A percentile compares a stretch with the other conserved stretches of the same genome.
Evolutionary conservation across 805 yeast species (phyloP).

Genomic region (Ogataea ganodermae): DNA sequence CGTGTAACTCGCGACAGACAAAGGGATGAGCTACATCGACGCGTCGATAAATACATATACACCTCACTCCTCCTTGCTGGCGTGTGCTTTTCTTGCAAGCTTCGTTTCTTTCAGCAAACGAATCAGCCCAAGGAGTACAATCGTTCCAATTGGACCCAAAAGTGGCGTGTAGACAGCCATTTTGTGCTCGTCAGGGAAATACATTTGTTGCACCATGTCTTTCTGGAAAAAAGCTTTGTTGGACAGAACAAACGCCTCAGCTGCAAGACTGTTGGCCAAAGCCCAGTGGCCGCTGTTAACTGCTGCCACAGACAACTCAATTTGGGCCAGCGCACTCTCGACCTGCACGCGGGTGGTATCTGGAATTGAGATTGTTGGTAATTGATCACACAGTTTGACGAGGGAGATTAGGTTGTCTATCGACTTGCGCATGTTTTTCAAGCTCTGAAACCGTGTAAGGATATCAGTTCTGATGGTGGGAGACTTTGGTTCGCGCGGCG

Average conservation of each 20-base stretch:
- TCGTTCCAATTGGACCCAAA: slow-evolving; percentile 80
- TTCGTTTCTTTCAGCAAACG: slow-evolving; percentile 34
- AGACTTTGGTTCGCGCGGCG: slow-evolving; percentile 57
- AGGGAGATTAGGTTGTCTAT: slow-evolving; percentile 74
- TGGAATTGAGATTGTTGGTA: slow-evolving; percentile 85
- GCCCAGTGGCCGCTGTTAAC: slow-evolving; percentile 38
- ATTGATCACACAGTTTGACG: slow-evolving; percentile 62
- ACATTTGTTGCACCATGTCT: slow-evolving; percentile 93
- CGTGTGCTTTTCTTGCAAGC: neutral
- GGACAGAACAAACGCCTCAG: slow-evolving; percentile 61
- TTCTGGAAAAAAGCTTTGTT: slow-evolving; percentile 86
- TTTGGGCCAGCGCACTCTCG: slow-evolving; percentile 45
- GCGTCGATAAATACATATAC: neutral
- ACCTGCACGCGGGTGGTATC: slow-evolving; percentile 64
- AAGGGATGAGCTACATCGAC: neutral
- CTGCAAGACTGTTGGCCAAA: slow-evolving; percentile 41
- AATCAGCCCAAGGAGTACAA: slow-evolving; percentile 52
- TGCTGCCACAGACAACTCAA: slow-evolving; percentile 40
- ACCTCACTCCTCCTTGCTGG: neutral
- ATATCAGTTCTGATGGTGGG: slow-evolving; percentile 66
- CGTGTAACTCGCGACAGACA: too few species aligned
- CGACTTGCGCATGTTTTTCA: slow-evolving; percentile 61
- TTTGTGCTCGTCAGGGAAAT: slow-evolving; percentile 94
- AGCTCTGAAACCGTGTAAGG: slow-evolving; percentile 58
- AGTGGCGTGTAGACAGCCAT: slow-evolving; percentile 91